phyloP scores from a whole-genome alignment of 2,329 filamentous ascomycete genomes.

The Colletotrichum lini region DNA sequence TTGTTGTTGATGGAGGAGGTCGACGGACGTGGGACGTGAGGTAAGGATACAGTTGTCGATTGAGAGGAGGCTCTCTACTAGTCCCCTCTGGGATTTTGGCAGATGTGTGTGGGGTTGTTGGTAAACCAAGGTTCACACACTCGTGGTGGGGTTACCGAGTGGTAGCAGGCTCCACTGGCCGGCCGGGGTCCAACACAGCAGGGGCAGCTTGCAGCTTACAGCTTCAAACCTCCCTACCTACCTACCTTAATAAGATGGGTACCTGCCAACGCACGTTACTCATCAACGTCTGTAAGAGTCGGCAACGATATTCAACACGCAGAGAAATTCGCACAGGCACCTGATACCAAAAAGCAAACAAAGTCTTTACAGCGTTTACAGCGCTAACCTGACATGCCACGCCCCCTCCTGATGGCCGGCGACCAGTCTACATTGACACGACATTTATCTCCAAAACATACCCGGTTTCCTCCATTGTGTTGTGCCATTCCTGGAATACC shows the following conservation, averaged over 20 bases:
- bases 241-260: too few relatives aligned
- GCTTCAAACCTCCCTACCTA: background rate
- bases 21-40: slow-evolving; percentile 25
- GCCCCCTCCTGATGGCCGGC: background rate
- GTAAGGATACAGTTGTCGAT: slow-evolving; percentile 39
- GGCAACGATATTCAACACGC: too few relatives aligned
- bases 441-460: background rate
- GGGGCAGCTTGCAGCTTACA: background rate
- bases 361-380: background rate
- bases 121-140: slow-evolving; percentile 27
- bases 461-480: background rate
- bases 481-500: too few relatives aligned
- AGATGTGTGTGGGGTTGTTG: slow-evolving; percentile 31
- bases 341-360: too few relatives aligned
- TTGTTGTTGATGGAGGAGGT: slow-evolving; percentile 28
- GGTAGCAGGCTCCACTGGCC: slow-evolving; percentile 23
- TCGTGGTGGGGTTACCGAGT: slow-evolving; percentile 33
- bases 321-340: too few relatives aligned
- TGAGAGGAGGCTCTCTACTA: slow-evolving; percentile 38
- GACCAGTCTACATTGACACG: background rate
- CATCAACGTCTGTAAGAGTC: too few relatives aligned
- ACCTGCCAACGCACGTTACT: too few relatives aligned
- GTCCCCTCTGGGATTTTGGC: slow-evolving; percentile 40
- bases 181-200: slow-evolving; percentile 19
- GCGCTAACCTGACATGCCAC: background rate